phyloP scores from a whole-genome alignment of 148 eudicot species.

The Amaranthus palmeri region DNA sequence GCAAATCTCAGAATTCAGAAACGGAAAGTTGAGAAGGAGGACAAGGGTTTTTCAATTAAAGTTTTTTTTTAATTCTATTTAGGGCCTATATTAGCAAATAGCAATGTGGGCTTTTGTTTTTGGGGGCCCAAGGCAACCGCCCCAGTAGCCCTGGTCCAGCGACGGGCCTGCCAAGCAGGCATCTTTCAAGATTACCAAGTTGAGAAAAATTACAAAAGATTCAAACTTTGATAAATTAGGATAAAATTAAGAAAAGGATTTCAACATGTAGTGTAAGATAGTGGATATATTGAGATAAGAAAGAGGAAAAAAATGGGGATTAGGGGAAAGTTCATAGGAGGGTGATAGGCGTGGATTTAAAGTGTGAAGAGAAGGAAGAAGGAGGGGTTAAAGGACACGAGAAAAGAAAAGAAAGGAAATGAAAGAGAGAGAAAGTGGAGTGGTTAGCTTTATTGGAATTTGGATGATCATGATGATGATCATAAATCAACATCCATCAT shows the following conservation, averaged over 20 bases:
- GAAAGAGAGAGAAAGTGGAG: background rate
- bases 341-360: slow-evolving; percentile 33
- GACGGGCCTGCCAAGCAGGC: slow-evolving; percentile 36
- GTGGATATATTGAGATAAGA: background rate
- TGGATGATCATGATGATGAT: too few relatives aligned
- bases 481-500: too few relatives aligned
- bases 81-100: too few relatives aligned
- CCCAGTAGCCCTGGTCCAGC: too few relatives aligned
- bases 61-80: too few relatives aligned
- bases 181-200: slow-evolving; percentile 22
- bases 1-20: too few relatives aligned
- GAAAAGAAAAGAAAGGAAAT: background rate
- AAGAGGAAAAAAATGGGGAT: slow-evolving; percentile 5
- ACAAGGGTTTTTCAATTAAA: too few relatives aligned
- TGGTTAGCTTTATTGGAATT: too few relatives aligned
- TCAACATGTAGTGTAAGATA: background rate
- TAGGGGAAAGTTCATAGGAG: slow-evolving; percentile 23
- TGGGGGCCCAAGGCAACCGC: too few relatives aligned
- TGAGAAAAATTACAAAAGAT: background rate
- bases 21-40: too few relatives aligned
- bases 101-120: too few relatives aligned
- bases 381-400: slow-evolving; percentile 2
- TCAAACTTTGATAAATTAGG: background rate
- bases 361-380: slow-evolving; percentile 21
- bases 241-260: slow-evolving; percentile 2